Base-by-base conservation (phyloP, 106 monocot genomes). In the Acorus gramineus region DNA sequence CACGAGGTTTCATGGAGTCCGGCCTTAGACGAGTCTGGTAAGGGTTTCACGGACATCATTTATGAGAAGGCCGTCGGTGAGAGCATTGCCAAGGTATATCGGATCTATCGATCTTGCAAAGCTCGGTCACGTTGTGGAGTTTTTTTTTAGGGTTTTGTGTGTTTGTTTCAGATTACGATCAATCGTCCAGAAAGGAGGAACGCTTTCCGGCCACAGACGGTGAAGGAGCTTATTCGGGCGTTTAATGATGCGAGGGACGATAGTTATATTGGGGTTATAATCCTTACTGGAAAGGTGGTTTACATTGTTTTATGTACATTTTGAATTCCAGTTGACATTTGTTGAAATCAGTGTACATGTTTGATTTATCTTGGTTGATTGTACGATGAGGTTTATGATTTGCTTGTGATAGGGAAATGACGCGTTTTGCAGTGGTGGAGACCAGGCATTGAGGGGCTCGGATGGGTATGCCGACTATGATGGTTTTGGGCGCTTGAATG, bases 191-290 rank as follows among this genome's bases (percentile, higher is more conserved):
- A 94, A 45, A 86, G 81, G 66, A 89, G 93, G 73, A 94, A 94
- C 71, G 83, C 86, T 5, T 94, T 94, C 64, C 70, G 93, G 13
- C 86, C 93, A 13, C 79, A 79, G 14, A 94, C 93, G 3, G 69
- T 94, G 46, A 94, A 94, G 69, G 86, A 94, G 57, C 93, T 94
- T 28, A 83, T 83, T 14, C 81, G 79, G 6, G 93, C 86, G 45
- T 89, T 94, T 64, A 82, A 83, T 66, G 89, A 94, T 77, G 93
- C 93, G 4, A 86, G 93, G 73, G 89, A 94, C 77, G 93, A 93
- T 76, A 74, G 76, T 56, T 81, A 74, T 11, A 70, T 93, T 2
- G 93, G 93, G 52, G 93, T 86, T 42, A 77, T 93, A 52, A 82
- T 93, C 46, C 56, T 89, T 42, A 93, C 93, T 5, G 93, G 89